phyloP scores from a whole-genome alignment of 345 rosid species.

The Turritis glabra region DNA sequence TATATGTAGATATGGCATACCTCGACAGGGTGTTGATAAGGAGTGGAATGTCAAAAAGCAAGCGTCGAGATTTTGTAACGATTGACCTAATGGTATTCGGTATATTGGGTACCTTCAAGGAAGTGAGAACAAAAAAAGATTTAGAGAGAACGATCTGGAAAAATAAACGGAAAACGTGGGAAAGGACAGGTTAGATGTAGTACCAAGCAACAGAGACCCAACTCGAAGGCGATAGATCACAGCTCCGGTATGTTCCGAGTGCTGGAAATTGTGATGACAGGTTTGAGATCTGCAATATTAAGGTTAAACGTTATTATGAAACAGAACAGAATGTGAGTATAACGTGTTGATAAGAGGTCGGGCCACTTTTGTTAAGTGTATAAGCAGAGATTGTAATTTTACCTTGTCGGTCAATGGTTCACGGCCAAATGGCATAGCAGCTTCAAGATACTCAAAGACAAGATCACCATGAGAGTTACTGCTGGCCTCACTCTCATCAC shows the following conservation, averaged over 20 bases:
- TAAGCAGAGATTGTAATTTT: conserved; percentile 15
- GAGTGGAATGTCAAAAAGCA: conserved; percentile 81
- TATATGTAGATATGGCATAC: conserved; percentile 39
- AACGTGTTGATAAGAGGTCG: not conserved
- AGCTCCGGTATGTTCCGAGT: conserved; percentile 61
- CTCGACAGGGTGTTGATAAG: conserved; percentile 55
- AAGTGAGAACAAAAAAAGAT: conserved; percentile 7
- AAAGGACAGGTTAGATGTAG: conserved; percentile 5
- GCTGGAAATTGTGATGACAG: conserved; percentile 64
- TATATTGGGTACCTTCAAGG: conserved; percentile 81
- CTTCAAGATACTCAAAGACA: conserved; percentile 72
- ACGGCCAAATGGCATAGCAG: conserved; percentile 70
- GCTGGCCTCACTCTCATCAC: conserved; percentile 66
- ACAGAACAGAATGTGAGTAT: not conserved
- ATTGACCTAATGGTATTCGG: conserved; percentile 76
- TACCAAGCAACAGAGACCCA: conserved; percentile 94
- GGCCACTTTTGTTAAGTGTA: not conserved
- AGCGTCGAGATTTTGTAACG: conserved; percentile 75
- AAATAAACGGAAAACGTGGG: conserved; percentile 3
- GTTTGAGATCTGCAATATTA: conserved; percentile 48
- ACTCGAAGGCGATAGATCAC: conserved; percentile 75
- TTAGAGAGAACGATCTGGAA: conserved; percentile 5
- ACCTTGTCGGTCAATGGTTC: conserved; percentile 88
- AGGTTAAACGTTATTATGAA: not conserved
- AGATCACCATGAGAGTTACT: conserved; percentile 51